Base-by-base conservation (phyloP, 2,329 filamentous ascomycete genomes). In the Monosporascus sp. region DNA sequence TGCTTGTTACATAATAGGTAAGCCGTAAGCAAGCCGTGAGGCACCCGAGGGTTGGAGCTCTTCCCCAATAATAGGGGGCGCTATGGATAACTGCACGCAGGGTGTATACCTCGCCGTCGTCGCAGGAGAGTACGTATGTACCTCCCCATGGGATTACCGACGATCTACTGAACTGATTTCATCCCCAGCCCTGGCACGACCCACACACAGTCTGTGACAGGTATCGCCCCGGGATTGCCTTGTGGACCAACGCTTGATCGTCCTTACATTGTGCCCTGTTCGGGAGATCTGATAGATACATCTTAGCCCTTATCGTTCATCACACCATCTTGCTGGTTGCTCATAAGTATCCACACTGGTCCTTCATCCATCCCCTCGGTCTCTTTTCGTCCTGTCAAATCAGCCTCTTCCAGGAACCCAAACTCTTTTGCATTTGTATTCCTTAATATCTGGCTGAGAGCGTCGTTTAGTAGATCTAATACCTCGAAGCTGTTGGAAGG, bases 201-300 rank as follows among this genome's bases (percentile, higher is more conserved):
- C 76, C 76, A 79, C 76, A 70, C 69, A 70, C 70, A 77, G 76
- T 78, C 77, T 79, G 75, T 79, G 75, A 79, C 75, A 78, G 72
- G 71, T 75, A 70, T 68, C 71, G 67, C 68, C 67, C 68, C 67
- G 70, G 75, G 74, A 75, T 78, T 70, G 68, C 63, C 71, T 68
- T 68, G 71, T 72, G 71, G 74, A 74, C 76, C 76, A 68, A 68
- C 74, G 70, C 74, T 74, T 72, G 75, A 78, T 78, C 75, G 70
- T 70, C 75, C 68, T 71, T 68, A 67, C 69, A 69, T 70, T 71
- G 62, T 65, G 68, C 65, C 66, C 70, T 46, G 42, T 58, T 68
- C 70, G 73, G 73, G 71, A 76, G 74, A 78, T 78, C 76, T 76
- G 68, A 70, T 66, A 67, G 65, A 68, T 73, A 72, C 71, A 71